Conservation (phyloP, 768 basidiomycete species). For the Russula emetica region DNA sequence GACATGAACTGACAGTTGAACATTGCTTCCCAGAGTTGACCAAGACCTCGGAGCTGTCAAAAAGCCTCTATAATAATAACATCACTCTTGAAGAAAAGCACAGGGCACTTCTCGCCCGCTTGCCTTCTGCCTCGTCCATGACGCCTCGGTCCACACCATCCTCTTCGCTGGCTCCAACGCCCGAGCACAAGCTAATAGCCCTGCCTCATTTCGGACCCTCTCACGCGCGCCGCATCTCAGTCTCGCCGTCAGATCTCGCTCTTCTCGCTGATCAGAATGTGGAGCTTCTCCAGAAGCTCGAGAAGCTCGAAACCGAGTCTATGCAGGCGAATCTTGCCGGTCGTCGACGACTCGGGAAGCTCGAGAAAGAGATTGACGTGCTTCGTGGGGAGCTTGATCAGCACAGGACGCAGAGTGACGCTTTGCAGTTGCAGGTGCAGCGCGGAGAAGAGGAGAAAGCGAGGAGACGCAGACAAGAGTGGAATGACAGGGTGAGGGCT, state of each 20-base stretch:
- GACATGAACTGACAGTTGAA: constrained; percentile 4
- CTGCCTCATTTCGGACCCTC: constrained; percentile 30
- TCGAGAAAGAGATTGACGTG: constrained; percentile 77
- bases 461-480: constrained; percentile 43
- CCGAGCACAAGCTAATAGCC: constrained; percentile 21
- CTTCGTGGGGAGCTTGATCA: constrained; percentile 73
- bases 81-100: constrained; percentile 65
- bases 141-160: constrained; percentile 28
- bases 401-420: constrained; percentile 65
- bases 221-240: constrained; percentile 49
- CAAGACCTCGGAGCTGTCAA: constrained; percentile 62
- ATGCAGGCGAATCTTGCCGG: constrained; percentile 61
- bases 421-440: constrained; percentile 64
- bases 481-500: constrained; percentile 46
- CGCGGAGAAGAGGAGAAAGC: constrained; percentile 35
- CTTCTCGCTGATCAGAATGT: constrained; percentile 78
- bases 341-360: constrained; percentile 58
- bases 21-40: constrained; percentile 50
- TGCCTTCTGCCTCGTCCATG: constrained; percentile 38
- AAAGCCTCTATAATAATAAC: constrained; percentile 66
- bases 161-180: constrained; percentile 30
- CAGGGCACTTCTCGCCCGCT: constrained; percentile 60
- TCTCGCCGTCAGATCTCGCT: constrained; percentile 64
- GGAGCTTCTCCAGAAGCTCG: constrained; percentile 70
- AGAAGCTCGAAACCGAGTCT: constrained; percentile 70